phyloP scores from a whole-genome alignment of 805 yeast species.

The Nakazawaea holstii region DNA sequence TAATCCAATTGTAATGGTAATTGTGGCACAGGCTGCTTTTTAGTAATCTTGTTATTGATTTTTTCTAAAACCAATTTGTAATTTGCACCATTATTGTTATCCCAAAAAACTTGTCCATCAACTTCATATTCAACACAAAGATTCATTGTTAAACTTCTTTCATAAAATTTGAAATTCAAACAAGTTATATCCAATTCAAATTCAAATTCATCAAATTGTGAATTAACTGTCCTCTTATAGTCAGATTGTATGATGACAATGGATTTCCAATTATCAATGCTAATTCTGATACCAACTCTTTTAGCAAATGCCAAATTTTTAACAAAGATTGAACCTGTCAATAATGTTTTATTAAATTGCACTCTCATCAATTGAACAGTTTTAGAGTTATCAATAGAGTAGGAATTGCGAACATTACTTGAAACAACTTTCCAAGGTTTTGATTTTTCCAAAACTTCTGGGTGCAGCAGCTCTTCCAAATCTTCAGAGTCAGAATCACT shows the following conservation, averaged over 20 bases:
- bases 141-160: slow-evolving; percentile 25
- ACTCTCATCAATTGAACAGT: slow-evolving; percentile 33
- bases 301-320: slow-evolving; percentile 33
- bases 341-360: slow-evolving; percentile 31
- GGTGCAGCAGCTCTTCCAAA: slow-evolving; percentile 14
- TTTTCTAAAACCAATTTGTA: slow-evolving; percentile 31
- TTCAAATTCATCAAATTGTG: slow-evolving; percentile 36
- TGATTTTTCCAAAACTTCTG: slow-evolving; percentile 17
- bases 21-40: not conserved
- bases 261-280: slow-evolving; percentile 46
- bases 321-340: slow-evolving; percentile 35
- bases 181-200: slow-evolving; percentile 41
- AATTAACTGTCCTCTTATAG: slow-evolving; percentile 19
- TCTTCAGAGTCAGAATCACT: slow-evolving; percentile 9
- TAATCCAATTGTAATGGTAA: slow-evolving; percentile 5
- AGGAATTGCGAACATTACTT: slow-evolving; percentile 25
- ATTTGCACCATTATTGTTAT: slow-evolving; percentile 31
- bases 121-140: slow-evolving; percentile 35
- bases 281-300: slow-evolving; percentile 37
- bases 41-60: not conserved
- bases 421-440: slow-evolving; percentile 23
- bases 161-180: slow-evolving; percentile 22
- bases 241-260: slow-evolving; percentile 34
- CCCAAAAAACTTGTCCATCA: slow-evolving; percentile 29
- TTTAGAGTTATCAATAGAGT: slow-evolving; percentile 24